Evolutionary conservation across 1,139 yeast genomes (phyloP), one percentile per base, ranked within the genome.

Genomic region (Kodamaea fungicola): DNA sequence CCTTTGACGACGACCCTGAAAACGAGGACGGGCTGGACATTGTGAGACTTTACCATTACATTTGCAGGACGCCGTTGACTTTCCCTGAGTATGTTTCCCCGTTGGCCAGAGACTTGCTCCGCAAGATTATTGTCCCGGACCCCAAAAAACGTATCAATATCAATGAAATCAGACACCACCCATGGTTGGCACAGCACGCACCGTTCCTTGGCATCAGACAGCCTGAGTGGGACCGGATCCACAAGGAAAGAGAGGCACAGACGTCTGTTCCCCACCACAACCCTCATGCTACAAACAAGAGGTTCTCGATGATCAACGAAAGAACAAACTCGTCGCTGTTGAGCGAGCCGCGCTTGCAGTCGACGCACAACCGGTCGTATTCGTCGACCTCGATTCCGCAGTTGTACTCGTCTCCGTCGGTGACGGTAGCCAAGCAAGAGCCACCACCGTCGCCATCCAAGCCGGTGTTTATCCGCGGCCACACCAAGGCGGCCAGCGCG

Each of bases 11-110:
- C 61, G 99, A 92, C 59, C 95, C 96, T 23, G 83, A 84, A 38
- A 92, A 94, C 57, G 97, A 96, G 30, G 96, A 92, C 55, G 97
- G 97, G 38, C 85, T 90, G 40, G 95, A 92, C 62, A 92, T 92
- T 53, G 88, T 92, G 22, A 82, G 84, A 58, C 71, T 92, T 42
- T 94, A 92, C 64, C 89, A 84, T 55, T 92, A 92, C 63, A 94
- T 92, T 47, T 88, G 97, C 33, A 74, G 80, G 38, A 88, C 97
- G 1, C 89, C 96, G 4, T 70, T 92, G 52, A 92, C 97, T 3
- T 92, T 92, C 64, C 98, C 98, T 2, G 97, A 90, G 59, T 90
- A 88, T 56, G 80, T 94, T 40, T 82, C 83, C 35, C 95, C 97
- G 3, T 74, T 87, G 58, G 95, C 98, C 8, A 77, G 99, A 61